Conservation (phyloP, 192 early-diverging fungal genomes). For the Coemansia sp. region DNA sequence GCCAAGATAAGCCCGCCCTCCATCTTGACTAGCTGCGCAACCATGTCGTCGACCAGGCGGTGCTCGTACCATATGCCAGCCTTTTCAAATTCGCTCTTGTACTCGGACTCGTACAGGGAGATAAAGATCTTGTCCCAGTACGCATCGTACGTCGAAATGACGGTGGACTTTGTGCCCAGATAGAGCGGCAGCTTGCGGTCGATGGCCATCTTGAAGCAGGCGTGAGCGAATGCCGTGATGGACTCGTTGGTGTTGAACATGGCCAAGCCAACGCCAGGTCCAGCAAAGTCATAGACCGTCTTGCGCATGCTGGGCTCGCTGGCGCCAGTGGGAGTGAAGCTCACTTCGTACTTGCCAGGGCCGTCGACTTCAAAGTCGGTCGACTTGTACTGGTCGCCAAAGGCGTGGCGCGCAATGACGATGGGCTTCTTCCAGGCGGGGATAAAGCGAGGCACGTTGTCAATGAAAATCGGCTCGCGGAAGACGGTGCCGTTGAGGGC, state of each 20-base stretch:
- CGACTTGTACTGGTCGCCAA: slow-evolving; percentile 98
- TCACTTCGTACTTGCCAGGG: slow-evolving; percentile 89
- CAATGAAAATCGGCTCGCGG: slow-evolving; percentile 95
- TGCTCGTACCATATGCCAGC: slow-evolving; percentile 98
- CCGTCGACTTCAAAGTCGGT: slow-evolving; percentile 94
- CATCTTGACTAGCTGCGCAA: slow-evolving; percentile 96
- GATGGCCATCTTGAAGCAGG: slow-evolving; percentile 93
- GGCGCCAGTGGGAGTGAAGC: slow-evolving; percentile 87
- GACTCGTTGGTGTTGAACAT: slow-evolving; percentile 97
- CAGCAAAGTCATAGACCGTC: slow-evolving; percentile 84
- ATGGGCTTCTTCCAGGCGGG: slow-evolving; percentile 96
- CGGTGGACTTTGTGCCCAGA: slow-evolving; percentile 97
- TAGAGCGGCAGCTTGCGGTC: slow-evolving; percentile 91
- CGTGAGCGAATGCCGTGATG: slow-evolving; percentile 92
- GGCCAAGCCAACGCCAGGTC: slow-evolving; percentile 88
- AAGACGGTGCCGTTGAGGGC: slow-evolving; percentile 97
- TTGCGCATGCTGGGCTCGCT: slow-evolving; percentile 60
- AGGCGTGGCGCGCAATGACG: slow-evolving; percentile 95
- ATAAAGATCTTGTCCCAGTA: slow-evolving; percentile 99
- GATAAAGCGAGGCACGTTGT: slow-evolving; percentile 89
- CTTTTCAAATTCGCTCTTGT: slow-evolving; percentile 80
- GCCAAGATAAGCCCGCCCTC: slow-evolving; percentile 94
- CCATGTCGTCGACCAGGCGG: slow-evolving; percentile 98
- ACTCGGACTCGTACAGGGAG: slow-evolving; percentile 84
- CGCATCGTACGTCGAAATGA: slow-evolving; percentile 95